phyloP scores from a whole-genome alignment of 2,329 filamentous ascomycete genomes.

The Coleophoma crateriformis region DNA sequence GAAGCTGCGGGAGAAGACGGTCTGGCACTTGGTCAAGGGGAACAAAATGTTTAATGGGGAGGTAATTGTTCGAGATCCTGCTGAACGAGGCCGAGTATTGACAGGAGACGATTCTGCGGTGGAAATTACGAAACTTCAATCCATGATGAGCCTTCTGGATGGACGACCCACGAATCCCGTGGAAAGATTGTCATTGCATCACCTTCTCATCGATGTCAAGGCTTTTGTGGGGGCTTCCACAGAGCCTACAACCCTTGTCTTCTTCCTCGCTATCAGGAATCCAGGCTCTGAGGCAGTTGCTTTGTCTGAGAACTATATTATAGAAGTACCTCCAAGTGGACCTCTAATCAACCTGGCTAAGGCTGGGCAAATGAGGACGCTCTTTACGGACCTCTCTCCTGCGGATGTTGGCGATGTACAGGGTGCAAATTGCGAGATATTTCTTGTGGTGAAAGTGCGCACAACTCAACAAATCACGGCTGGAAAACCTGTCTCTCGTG shows the following conservation, averaged over 20 bases:
- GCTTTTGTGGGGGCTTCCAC: slow-evolving; percentile 71
- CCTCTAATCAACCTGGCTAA: slow-evolving; percentile 60
- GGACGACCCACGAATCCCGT: slow-evolving; percentile 65
- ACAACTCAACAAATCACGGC: slow-evolving; percentile 20
- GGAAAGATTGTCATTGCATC: slow-evolving; percentile 67
- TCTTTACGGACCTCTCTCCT: slow-evolving; percentile 77
- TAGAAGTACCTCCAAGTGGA: slow-evolving; percentile 72
- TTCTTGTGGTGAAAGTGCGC: slow-evolving; percentile 72
- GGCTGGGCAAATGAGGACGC: slow-evolving; percentile 68
- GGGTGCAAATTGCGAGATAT: slow-evolving; percentile 67
- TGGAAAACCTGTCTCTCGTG: slow-evolving; percentile 20
- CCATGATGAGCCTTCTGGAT: slow-evolving; percentile 90
- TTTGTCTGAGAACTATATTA: slow-evolving; percentile 77
- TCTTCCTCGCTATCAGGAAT: slow-evolving; percentile 72
- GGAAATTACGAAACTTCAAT: slow-evolving; percentile 85
- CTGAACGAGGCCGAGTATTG: slow-evolving; percentile 75
- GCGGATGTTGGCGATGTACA: slow-evolving; percentile 48
- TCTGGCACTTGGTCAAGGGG: slow-evolving; percentile 90
- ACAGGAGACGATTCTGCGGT: slow-evolving; percentile 92
- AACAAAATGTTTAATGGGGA: slow-evolving; percentile 94
- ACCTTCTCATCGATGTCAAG: slow-evolving; percentile 79
- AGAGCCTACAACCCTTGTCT: slow-evolving; percentile 69
- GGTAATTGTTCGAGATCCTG: slow-evolving; percentile 88
- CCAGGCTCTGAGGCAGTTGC: slow-evolving; percentile 57
- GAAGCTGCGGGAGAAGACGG: slow-evolving; percentile 77